Evolutionary conservation across 140 eudicot species (phyloP), one percentile per base, ranked within the genome.

Genomic region (Anethum foeniculum): DNA sequence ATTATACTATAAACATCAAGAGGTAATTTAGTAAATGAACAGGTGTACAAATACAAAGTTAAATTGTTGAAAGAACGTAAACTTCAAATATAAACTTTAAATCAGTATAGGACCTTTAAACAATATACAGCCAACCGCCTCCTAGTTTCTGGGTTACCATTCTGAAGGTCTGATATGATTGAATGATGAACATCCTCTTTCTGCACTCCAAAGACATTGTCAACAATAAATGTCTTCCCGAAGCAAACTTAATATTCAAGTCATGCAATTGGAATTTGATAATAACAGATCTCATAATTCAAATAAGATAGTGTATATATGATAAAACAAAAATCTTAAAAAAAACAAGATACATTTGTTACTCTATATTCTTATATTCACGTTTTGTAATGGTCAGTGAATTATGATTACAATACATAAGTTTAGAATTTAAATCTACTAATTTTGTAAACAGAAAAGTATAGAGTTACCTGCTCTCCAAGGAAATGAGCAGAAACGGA

Each of bases 131-230:
- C 99, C 86, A 96, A 85, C 79, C 99, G 95, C 81, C 97, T 85
- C 88, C 99, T 93, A 77, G 99, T 93, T 88, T 96, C 99, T 80
- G 99, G 82, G 67, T 87, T 92, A 46, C 99, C 99, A 85, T 96
- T 96, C 88, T 96, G 99, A 84, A 96, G 96, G 77, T 96, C 99
- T 41, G 99, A 89, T 86, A 96, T 96, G 67, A 96, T 96, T 81
- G 99, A 96, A 86, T 96, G 99, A 87, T 96, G 99, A 69, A 96
- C 99, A 87, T 93, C 99, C 87, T 96, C 99, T 87, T 96, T 96
- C 99, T 96, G 99, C 89, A 86, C 69, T 69, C 30, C 77, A 77
- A 77, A 44, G 77, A 80, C 19, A 52, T 76, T 36, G 68, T 75
- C 83, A 86, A 76, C 12, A 81, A 62, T 67, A 76, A 77, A 43